phyloP scores from a whole-genome alignment of 164 flowering plant species.

The Cinnamomum micranthum region DNA sequence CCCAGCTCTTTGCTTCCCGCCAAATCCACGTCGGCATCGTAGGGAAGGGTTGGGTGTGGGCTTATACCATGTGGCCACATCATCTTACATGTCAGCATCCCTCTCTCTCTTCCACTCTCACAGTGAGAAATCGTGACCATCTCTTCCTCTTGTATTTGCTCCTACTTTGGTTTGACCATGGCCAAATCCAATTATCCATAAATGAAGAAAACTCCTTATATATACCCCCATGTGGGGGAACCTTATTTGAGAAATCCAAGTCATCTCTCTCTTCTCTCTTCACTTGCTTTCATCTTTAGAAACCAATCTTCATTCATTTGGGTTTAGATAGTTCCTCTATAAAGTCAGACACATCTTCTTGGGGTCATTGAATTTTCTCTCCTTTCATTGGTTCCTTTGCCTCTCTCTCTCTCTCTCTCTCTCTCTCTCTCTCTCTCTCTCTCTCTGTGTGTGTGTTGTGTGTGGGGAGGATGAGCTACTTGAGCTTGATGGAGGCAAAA shows the following conservation, averaged over 20 bases:
- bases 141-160: neutral
- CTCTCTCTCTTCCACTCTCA: neutral
- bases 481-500: constrained; percentile 59
- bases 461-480: constrained; percentile 25
- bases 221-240: neutral
- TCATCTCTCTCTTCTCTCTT: neutral
- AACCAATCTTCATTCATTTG: neutral
- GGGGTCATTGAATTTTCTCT: neutral
- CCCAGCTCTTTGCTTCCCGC: neutral
- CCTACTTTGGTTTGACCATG: neutral
- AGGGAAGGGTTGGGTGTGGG: neutral
- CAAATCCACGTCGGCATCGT: constrained; percentile 1
- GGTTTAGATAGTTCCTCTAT: neutral
- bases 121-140: neutral
- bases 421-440: neutral
- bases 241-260: neutral
- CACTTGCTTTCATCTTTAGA: neutral
- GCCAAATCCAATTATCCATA: neutral
- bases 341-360: neutral
- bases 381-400: neutral
- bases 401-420: constrained; percentile 2
- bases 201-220: too few relatives aligned
- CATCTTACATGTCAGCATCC: constrained; percentile 1
- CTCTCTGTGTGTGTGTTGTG: neutral
- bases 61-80: neutral